Conservation (phyloP, 2,329 filamentous ascomycete species). For the Capronia americana region DNA sequence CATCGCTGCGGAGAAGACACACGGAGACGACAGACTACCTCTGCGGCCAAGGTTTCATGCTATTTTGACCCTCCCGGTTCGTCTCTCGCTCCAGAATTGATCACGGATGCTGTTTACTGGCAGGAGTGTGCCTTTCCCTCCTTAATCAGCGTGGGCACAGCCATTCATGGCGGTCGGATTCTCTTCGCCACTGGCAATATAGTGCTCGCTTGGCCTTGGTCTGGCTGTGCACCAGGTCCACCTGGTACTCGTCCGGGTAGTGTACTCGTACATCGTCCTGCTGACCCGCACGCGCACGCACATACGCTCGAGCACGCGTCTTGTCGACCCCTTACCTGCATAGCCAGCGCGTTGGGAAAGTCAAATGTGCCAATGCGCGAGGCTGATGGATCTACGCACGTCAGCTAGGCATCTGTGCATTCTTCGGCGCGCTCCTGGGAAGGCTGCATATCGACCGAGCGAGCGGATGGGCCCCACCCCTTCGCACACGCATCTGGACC, state of each 20-base stretch:
- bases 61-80: constrained; percentile 17
- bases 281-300: constrained; percentile 1
- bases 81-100: background rate
- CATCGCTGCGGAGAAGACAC: constrained; percentile 16
- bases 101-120: constrained; percentile 2
- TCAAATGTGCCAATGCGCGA: constrained; percentile 8
- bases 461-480: background rate
- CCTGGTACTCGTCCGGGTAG: background rate
- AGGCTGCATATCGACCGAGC: background rate
- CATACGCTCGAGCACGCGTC: background rate
- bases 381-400: constrained; percentile 13
- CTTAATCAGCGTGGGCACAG: constrained; percentile 21
- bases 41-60: constrained; percentile 28
- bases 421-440: background rate
- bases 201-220: background rate
- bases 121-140: constrained; percentile 5
- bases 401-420: constrained; percentile 13
- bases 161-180: constrained; percentile 7
- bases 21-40: background rate
- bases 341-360: constrained; percentile 7
- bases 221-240: background rate
- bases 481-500: constrained; percentile 11
- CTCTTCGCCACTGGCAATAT: background rate
- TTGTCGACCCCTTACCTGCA: constrained; percentile 10
- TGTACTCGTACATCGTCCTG: background rate